Evolutionary conservation across 73 alveolate species (phyloP).

Genomic region (Paramecium tetraurelia): DNA sequence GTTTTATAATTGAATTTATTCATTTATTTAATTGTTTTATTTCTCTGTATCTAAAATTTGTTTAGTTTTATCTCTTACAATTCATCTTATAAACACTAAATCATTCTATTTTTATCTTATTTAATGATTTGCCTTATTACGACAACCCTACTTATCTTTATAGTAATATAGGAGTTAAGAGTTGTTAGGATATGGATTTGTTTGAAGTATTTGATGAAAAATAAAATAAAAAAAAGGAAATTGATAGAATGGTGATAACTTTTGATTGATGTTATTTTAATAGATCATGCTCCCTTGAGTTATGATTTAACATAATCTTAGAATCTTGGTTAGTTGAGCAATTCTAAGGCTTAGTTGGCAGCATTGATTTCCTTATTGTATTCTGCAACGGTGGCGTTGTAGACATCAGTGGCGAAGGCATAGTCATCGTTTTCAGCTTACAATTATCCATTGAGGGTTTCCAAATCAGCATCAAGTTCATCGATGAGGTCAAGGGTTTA

Average conservation of each 20-base stretch:
- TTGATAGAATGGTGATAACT: neutral
- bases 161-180: too few species aligned
- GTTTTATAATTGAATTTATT: too few species aligned
- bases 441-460: conserved; percentile 45
- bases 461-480: conserved; percentile 24
- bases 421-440: conserved; percentile 50
- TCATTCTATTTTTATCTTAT: too few species aligned
- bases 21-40: too few species aligned
- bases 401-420: conserved; percentile 38
- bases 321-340: conserved; percentile 46
- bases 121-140: too few species aligned
- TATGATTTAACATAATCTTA: conserved; percentile 30
- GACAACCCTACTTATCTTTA: too few species aligned
- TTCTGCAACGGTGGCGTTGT: conserved; percentile 21
- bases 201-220: neutral
- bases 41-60: too few species aligned
- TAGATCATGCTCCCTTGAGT: conserved; percentile 39
- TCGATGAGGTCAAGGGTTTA: conserved; percentile 19
- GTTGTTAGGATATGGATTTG: neutral
- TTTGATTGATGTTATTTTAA: neutral
- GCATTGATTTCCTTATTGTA: conserved; percentile 42
- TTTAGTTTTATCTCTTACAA: too few species aligned
- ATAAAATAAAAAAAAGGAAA: neutral
- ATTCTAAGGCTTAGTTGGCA: conserved; percentile 1
- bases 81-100: too few species aligned